Evolutionary conservation across 495 filamentous ascomycete genomes (phyloP), one percentile per base, ranked within the genome.

Genomic region (Aspergillus nidulans): DNA sequence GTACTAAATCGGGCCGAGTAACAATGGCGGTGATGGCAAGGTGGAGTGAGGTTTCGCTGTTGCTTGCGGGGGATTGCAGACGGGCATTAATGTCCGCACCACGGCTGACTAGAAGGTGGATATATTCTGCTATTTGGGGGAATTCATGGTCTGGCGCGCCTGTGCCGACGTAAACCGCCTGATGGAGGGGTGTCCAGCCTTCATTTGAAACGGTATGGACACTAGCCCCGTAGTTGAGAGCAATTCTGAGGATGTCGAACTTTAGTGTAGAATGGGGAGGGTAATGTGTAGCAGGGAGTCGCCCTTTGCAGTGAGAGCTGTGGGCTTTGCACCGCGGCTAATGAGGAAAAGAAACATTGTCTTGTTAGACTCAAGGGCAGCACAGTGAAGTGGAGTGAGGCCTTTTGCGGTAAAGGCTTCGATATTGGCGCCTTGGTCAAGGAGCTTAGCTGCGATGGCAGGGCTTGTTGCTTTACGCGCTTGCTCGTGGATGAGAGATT

Each of bases 381-480:
- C 70, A 36, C 49, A 67, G 24, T 77, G 70, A 0, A 77, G 49
- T 0, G 72, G 58, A 1, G 67, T 71, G 21, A 64, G 62, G 4
- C 68, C 64, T 34, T 70, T 63, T 0, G 66, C 67, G 0, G 42
- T 70, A 3, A 65, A 30, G 2, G 63, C 67, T 47, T 74, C 71
- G 0, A 70, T 56, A n/a, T 74, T 67, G 15, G 69, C 70, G 6
- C 69, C 70, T 13, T 63, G 38, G 0, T 63, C 61, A 0, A 74
- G 49, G 0, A 74, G 28, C 0, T 70, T 52, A 0, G 64, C 15
- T 0, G 54, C 56, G 15, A 70, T 55, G 1, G 63, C 56, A 0
- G 43, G 49, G 5, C 15, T 58, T 0, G 19, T 25, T 1, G 58
- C 9, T 0, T 52, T 44, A 0, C 53, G 58, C 1, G 70, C 64